Base-by-base conservation (phyloP, 2,329 filamentous ascomycete species). In the Chalara sp. region DNA sequence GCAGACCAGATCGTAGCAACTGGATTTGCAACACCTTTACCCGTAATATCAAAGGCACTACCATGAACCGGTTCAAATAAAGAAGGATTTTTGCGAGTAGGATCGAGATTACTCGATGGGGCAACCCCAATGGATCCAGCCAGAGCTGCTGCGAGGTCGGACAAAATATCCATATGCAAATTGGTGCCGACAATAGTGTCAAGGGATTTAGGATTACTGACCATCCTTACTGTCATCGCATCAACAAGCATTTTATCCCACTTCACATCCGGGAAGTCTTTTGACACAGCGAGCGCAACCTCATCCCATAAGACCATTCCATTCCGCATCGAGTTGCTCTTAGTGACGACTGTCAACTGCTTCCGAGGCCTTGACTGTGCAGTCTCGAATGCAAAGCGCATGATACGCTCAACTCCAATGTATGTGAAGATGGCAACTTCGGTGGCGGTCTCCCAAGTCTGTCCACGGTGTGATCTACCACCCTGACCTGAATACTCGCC, bases 281-380 rank as follows among this genome's bases (percentile, higher is more conserved):
- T 35, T 29, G 81, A 60, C 78, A 81, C 79, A 64, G 0, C 21
- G 2, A 21, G 21, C 21, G 77, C 78, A 6, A 84, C 72, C 61
- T 83, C 78, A 59, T 84, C 81, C 81, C 81, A 84, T 54, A 84
- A 72, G 1, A 84, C 81, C 78, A 84, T 80, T 0, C 81, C 80
- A 56, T 83, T 80, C 0, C 80, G 69, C 66, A 83, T 78, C 0
- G 79, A 79, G 60, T 84, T 84, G 48, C 74, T 78, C 67, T 84
- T 84, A 1, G 79, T 82, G 12, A 84, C 81, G 3, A 83, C 73
- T 0, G 80, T 83, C 28, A 84, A 62, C 12, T 74, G 67, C 66
- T 80, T 82, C 50, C 74, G 71, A 0, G 77, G 75, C 11, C 81
- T 68, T 50, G 46, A 31, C 52, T 63, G 1, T 78, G 80, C 6